phyloP scores from a whole-genome alignment of 129 eudicot genomes.

The Artemisia argyi region DNA sequence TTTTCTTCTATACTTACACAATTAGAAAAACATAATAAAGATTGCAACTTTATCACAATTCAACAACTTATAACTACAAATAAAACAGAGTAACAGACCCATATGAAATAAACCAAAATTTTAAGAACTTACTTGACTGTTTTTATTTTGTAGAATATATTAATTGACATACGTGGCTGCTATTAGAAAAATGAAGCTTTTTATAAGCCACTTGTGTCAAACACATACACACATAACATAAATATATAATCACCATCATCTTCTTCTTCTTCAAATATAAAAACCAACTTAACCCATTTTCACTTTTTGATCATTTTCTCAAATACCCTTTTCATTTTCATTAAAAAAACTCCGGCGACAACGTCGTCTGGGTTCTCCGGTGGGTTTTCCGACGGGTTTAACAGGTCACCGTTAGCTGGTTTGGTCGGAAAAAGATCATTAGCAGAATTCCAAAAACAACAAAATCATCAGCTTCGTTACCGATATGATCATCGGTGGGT shows the following conservation, averaged over 20 bases:
- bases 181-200: slow-evolving; percentile 25
- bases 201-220: slow-evolving; percentile 30
- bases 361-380: slow-evolving; percentile 73
- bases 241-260: not conserved
- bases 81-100: no score
- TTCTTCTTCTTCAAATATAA: not conserved
- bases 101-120: no score
- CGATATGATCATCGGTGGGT: no score
- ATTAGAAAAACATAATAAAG: no score
- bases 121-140: no score
- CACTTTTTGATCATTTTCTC: slow-evolving; percentile 26
- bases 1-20: no score
- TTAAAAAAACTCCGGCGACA: not conserved
- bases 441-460: slow-evolving; percentile 54
- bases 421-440: slow-evolving; percentile 71
- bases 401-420: slow-evolving; percentile 47
- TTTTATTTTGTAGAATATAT: slow-evolving; percentile 7
- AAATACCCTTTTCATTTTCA: slow-evolving; percentile 16
- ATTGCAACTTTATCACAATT: no score
- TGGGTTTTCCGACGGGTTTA: slow-evolving; percentile 44
- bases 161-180: slow-evolving; percentile 31
- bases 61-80: no score
- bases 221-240: not conserved
- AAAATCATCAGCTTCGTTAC: slow-evolving; percentile 23
- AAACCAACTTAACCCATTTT: slow-evolving; percentile 29